Percentiles rank a stretch among this genome's conserved stretches.
These are phyloP conservation scores for Adansonia digitata DNA, from an alignment of 345 rosid genomes.

Conservation along the genomic window DNA sequence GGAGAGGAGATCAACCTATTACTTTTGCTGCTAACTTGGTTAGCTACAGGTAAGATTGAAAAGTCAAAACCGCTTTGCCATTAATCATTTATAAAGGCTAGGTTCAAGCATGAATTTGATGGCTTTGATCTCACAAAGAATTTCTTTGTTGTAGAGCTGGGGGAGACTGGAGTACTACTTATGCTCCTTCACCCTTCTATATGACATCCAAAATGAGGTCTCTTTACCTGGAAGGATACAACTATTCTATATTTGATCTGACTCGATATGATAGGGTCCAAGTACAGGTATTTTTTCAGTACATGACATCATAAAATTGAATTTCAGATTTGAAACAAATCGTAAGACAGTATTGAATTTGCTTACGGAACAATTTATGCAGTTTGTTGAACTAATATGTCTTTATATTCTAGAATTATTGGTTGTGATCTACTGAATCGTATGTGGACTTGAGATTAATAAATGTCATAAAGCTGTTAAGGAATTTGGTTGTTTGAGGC, in stretches of 20 bases:
- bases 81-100: background rate
- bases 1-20: constrained; percentile 76
- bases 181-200: constrained; percentile 80
- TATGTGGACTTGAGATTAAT: background rate
- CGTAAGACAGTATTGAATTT: background rate
- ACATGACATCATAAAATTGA: background rate
- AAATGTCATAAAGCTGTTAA: background rate
- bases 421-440: background rate
- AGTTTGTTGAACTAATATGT: background rate
- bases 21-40: constrained; percentile 70
- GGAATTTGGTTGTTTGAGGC: constrained; percentile 4
- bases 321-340: background rate
- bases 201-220: constrained; percentile 70
- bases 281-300: constrained; percentile 47
- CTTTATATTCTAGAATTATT: background rate
- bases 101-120: background rate
- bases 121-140: background rate
- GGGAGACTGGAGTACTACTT: constrained; percentile 73
- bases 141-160: constrained; percentile 46
- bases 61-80: background rate
- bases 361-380: background rate
- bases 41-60: constrained; percentile 50
- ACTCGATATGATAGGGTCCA: constrained; percentile 56
- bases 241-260: constrained; percentile 62
- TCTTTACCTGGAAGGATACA: constrained; percentile 65